Evolutionary conservation across 116 monocot species (phyloP).

Genomic region (Papilionanthe hybrid): DNA sequence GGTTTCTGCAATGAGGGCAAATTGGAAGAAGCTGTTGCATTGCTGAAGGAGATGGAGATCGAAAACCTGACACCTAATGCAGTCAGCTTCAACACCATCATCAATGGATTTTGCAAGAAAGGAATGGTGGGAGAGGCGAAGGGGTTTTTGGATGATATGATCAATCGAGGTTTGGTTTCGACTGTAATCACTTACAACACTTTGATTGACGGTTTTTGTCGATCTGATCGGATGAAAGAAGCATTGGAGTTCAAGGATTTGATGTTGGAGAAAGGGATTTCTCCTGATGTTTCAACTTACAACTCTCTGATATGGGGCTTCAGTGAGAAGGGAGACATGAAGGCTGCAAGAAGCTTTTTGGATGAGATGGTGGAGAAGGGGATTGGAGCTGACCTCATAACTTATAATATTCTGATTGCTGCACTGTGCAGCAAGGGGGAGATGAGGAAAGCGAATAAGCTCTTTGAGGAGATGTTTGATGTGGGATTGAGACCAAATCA

Average conservation of each 20-base stretch:
- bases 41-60: conserved; percentile 61
- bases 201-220: conserved; percentile 65
- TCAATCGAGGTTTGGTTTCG: conserved; percentile 32
- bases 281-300: conserved; percentile 53
- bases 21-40: conserved; percentile 43
- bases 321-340: conserved; percentile 48
- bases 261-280: conserved; percentile 45
- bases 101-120: conserved; percentile 86
- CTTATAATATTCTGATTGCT: conserved; percentile 72
- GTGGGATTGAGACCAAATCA: conserved; percentile 55
- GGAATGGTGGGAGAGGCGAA: conserved; percentile 60
- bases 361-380: conserved; percentile 77
- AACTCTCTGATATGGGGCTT: conserved; percentile 74
- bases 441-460: conserved; percentile 48
- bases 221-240: conserved; percentile 45
- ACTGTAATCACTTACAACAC: conserved; percentile 68
- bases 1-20: conserved; percentile 51
- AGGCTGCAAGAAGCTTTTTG: conserved; percentile 43
- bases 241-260: conserved; percentile 37
- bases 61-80: conserved; percentile 38
- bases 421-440: conserved; percentile 60
- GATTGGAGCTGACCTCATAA: conserved; percentile 58
- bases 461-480: conserved; percentile 79
- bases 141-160: conserved; percentile 35
- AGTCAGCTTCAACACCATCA: conserved; percentile 59